These are phyloP conservation scores for Phytophthora vignae DNA, from an alignment of 352 stramenopile genomes.

Conservation along the genomic window DNA sequence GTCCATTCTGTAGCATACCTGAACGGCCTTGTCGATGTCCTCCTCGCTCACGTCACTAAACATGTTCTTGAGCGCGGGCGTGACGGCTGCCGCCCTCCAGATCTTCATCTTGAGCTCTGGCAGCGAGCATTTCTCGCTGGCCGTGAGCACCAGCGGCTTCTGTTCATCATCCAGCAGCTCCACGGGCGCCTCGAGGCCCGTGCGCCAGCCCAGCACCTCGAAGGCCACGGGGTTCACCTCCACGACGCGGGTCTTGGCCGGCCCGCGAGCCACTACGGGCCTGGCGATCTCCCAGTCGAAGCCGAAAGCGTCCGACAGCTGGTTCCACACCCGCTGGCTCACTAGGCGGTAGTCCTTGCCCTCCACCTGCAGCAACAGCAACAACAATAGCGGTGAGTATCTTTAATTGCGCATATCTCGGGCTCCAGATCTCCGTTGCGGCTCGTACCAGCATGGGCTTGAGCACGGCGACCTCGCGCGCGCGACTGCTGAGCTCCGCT, in stretches of 20 bases:
- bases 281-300: constrained; percentile 81
- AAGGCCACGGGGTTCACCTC: constrained; percentile 80
- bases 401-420: background rate
- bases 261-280: constrained; percentile 58
- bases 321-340: constrained; percentile 76
- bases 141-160: constrained; percentile 53
- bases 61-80: constrained; percentile 40
- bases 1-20: constrained; percentile 58
- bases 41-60: constrained; percentile 47
- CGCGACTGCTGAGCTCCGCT: constrained; percentile 44
- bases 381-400: background rate
- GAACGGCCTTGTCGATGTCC: constrained; percentile 43
- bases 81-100: constrained; percentile 38
- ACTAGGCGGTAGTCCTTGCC: constrained; percentile 70
- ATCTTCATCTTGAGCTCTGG: constrained; percentile 56
- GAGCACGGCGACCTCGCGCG: constrained; percentile 60
- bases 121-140: constrained; percentile 48
- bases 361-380: constrained; percentile 50
- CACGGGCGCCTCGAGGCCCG: constrained; percentile 29
- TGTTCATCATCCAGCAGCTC: constrained; percentile 43
- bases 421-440: constrained; percentile 5
- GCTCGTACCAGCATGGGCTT: constrained; percentile 58
- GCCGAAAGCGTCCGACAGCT: constrained; percentile 65
- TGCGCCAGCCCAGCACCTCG: constrained; percentile 53
- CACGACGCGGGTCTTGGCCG: constrained; percentile 50